Conservation (phyloP, 2,329 filamentous ascomycete genomes). For the Stagonosporopsis rhizophila region DNA sequence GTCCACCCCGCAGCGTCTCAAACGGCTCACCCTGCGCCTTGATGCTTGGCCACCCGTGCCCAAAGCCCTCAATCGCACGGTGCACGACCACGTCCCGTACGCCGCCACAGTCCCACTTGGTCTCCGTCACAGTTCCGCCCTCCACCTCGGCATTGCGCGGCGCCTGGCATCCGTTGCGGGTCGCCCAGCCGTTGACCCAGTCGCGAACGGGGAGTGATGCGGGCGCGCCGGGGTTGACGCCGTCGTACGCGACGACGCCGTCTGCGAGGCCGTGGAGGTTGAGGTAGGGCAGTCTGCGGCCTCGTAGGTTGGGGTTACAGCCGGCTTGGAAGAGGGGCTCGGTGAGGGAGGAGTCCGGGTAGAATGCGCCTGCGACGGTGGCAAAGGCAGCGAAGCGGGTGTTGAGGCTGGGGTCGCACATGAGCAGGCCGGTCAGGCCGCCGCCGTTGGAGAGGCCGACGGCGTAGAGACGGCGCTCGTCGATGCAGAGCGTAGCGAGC, state of each 20-base stretch:
- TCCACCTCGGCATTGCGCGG: constrained; percentile 9
- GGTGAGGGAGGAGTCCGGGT: constrained; percentile 33
- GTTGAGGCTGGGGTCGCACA: constrained; percentile 52
- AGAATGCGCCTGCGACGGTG: constrained; percentile 54
- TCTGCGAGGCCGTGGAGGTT: constrained; percentile 34
- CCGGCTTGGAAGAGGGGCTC: constrained; percentile 28
- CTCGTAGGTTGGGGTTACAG: constrained; percentile 15
- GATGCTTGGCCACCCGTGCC: constrained; percentile 35
- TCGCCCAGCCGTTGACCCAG: constrained; percentile 25
- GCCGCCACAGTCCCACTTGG: constrained; percentile 26
- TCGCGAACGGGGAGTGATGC: constrained; percentile 23
- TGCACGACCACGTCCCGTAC: constrained; percentile 24
- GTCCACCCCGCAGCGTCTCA: constrained; percentile 26
- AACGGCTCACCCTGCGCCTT: constrained; percentile 27
- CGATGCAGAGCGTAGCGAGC: constrained; percentile 52
- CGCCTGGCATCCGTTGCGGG: constrained; percentile 14
- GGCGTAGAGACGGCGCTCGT: constrained; percentile 53
- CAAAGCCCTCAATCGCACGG: constrained; percentile 25
- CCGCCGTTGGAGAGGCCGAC: constrained; percentile 63
- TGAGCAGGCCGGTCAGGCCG: constrained; percentile 56
- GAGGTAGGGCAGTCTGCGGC: constrained; percentile 23
- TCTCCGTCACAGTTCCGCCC: constrained; percentile 20
- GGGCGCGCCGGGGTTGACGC: constrained; percentile 22
- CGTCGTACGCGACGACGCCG: constrained; percentile 32
- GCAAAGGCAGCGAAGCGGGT: constrained; percentile 57